Evolutionary conservation across 2,329 filamentous ascomycete species (phyloP).

Genomic region (Orbilia ellipsospora): DNA sequence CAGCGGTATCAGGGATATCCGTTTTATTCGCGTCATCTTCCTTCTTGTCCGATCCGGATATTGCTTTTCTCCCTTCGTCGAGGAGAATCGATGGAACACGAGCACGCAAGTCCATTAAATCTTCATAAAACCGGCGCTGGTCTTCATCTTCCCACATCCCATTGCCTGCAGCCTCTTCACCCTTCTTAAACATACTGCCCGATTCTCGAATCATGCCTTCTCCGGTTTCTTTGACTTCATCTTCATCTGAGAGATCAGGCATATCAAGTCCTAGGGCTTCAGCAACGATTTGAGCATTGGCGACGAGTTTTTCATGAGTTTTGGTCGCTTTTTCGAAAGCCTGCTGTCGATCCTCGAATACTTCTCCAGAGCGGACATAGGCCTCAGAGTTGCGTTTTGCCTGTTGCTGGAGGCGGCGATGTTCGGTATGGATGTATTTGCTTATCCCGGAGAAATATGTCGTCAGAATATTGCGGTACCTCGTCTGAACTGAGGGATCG

Average conservation of each 20-base stretch:
- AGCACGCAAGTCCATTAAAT: conserved; percentile 91
- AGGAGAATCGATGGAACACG: conserved; percentile 93
- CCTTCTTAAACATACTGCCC: conserved; percentile 63
- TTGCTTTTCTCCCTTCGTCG: conserved; percentile 85
- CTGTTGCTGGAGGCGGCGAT: conserved; percentile 86
- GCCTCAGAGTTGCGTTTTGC: conserved; percentile 95
- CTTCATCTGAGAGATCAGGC: conserved; percentile 89
- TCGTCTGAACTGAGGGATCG: conserved; percentile 81
- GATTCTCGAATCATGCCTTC: conserved; percentile 75
- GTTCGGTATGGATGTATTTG: conserved; percentile 85
- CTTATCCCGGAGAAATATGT: conserved; percentile 96
- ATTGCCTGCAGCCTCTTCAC: conserved; percentile 87
- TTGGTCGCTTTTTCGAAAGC: conserved; percentile 96
- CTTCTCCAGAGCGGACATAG: conserved; percentile 97
- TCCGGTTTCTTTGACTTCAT: conserved; percentile 72
- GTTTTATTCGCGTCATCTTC: conserved; percentile 48
- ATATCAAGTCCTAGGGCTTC: conserved; percentile 90
- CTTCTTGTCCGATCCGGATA: conserved; percentile 71
- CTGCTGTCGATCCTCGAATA: conserved; percentile 95
- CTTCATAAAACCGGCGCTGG: conserved; percentile 97
- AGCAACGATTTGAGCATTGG: conserved; percentile 90
- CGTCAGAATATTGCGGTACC: conserved; percentile 84
- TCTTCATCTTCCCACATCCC: conserved; percentile 99
- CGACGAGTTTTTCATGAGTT: conserved; percentile 85
- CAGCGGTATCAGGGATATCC: conserved; percentile 70